These are phyloP conservation scores for Nicotiana obtusifolia DNA, from an alignment of 257 asterid genomes.

Conservation along the genomic window DNA sequence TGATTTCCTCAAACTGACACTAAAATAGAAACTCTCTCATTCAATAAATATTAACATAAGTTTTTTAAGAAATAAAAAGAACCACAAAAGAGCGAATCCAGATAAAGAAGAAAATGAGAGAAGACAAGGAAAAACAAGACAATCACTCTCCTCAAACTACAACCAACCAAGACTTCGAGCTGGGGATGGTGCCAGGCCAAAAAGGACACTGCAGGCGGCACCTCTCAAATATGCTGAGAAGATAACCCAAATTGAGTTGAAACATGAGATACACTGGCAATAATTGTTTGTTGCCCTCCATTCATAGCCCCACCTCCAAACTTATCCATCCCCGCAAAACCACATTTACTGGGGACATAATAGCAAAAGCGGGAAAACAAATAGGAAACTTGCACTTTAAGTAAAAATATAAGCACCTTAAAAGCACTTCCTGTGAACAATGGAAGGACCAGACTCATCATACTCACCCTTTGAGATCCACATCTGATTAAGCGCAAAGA, in stretches of 20 bases:
- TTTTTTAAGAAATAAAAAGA: slow-evolving; percentile 15
- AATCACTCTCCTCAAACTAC: slow-evolving; percentile 27
- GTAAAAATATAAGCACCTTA: slow-evolving; percentile 21
- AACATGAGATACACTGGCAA: not conserved
- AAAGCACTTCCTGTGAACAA: slow-evolving; percentile 52
- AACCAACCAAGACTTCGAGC: slow-evolving; percentile 22
- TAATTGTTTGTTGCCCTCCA: slow-evolving; percentile 1
- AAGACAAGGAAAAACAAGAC: slow-evolving; percentile 12
- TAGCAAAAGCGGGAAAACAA: slow-evolving; percentile 13
- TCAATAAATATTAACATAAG: slow-evolving; percentile 32
- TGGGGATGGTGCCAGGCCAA: slow-evolving; percentile 7
- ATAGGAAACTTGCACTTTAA: slow-evolving; percentile 7
- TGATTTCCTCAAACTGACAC: slow-evolving; percentile 25
- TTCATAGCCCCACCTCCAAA: slow-evolving; percentile 16
- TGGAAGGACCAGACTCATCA: slow-evolving; percentile 48
- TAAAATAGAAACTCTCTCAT: slow-evolving; percentile 23
- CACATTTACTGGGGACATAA: slow-evolving; percentile 13
- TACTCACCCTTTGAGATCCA: slow-evolving; percentile 48
- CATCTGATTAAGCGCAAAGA: slow-evolving; percentile 25
- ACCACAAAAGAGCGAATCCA: slow-evolving; percentile 12
- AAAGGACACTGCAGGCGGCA: slow-evolving; percentile 13
- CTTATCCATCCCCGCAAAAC: slow-evolving; percentile 21
- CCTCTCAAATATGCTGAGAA: slow-evolving; percentile 2
- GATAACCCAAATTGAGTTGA: not conserved
- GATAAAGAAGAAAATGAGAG: not conserved